Evolutionary conservation across 768 basidiomycete species (phyloP).

Genomic region (Collybiopsis luxurians): DNA sequence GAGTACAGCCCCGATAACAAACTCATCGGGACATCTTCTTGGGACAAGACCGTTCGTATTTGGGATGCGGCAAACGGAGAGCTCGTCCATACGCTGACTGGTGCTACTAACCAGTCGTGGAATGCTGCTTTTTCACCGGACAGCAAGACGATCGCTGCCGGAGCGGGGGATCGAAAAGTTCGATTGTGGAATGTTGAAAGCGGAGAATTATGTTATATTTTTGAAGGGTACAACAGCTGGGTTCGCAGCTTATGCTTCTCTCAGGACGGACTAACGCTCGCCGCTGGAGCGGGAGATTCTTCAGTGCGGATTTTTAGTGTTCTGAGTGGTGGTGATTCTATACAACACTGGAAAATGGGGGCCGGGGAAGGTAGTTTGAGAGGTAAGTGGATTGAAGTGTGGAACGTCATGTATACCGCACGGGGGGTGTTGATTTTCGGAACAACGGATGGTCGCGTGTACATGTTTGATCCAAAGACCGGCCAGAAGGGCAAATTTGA

Average conservation of each 20-base stretch:
- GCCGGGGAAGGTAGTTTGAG: no score
- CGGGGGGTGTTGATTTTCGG: background rate
- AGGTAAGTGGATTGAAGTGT: background rate
- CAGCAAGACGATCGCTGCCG: slow-evolving; percentile 16
- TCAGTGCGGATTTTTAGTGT: slow-evolving; percentile 11
- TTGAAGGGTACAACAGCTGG: slow-evolving; percentile 11
- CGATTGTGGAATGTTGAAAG: slow-evolving; percentile 17
- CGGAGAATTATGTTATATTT: slow-evolving; percentile 14
- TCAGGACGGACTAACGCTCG: slow-evolving; percentile 10
- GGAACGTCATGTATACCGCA: background rate
- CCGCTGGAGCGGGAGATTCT: slow-evolving; percentile 1
- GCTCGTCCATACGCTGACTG: slow-evolving; percentile 7
- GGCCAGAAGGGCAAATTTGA: background rate
- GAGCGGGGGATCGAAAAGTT: slow-evolving; percentile 12
- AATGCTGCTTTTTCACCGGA: slow-evolving; percentile 18
- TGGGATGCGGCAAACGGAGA: slow-evolving; percentile 15
- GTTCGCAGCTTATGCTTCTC: slow-evolving; percentile 11
- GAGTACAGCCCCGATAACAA: slow-evolving; percentile 13
- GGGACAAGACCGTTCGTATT: slow-evolving; percentile 17
- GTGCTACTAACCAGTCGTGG: slow-evolving; percentile 11
- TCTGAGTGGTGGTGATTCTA: slow-evolving; percentile 1
- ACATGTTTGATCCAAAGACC: background rate
- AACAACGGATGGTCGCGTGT: background rate
- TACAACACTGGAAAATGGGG: slow-evolving; percentile 12
- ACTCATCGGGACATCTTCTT: slow-evolving; percentile 14